A percentile compares a stretch with the other conserved stretches of the same genome.
Conservation (phyloP, 441 rosid genomes). For the Populus hybrid region DNA sequence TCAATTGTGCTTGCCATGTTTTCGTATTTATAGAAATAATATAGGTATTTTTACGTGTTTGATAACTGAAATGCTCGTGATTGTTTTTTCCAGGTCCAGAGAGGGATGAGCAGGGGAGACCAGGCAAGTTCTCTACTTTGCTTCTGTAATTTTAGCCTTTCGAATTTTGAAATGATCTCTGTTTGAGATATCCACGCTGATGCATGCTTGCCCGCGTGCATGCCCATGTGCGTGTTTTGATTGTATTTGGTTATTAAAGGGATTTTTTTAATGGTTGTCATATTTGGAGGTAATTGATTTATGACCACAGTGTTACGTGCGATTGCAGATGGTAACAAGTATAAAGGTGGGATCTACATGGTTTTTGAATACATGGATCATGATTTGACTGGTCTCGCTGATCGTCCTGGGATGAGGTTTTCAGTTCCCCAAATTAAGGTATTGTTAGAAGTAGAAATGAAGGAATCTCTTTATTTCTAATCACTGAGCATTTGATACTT, state of each 20-base stretch:
- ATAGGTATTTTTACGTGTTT: neutral
- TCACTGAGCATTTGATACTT: neutral
- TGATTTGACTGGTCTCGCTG: constrained; percentile 94
- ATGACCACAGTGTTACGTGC: neutral
- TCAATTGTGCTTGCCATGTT: neutral
- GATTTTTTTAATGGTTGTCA: neutral
- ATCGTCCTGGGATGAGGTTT: constrained; percentile 98
- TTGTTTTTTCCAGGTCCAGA: constrained; percentile 62
- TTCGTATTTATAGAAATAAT: neutral
- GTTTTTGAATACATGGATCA: constrained; percentile 99
- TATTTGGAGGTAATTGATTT: constrained; percentile 8
- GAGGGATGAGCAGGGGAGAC: constrained; percentile 76
- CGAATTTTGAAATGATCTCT: neutral
- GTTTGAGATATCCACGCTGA: neutral
- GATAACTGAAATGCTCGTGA: neutral
- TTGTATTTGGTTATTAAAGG: neutral
- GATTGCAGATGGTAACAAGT: constrained; percentile 80
- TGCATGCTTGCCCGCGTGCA: neutral
- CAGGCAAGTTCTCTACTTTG: constrained; percentile 43
- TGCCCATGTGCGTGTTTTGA: neutral
- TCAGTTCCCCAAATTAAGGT: constrained; percentile 69
- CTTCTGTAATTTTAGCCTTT: neutral
- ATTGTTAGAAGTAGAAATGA: neutral
- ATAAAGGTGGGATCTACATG: constrained; percentile 94
- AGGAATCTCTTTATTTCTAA: neutral